Percentiles rank a stretch among this genome's conserved stretches.
These are phyloP conservation scores for Stemphylium vesicarium DNA, from an alignment of 2,329 filamentous ascomycete genomes.

Conservation along the genomic window DNA sequence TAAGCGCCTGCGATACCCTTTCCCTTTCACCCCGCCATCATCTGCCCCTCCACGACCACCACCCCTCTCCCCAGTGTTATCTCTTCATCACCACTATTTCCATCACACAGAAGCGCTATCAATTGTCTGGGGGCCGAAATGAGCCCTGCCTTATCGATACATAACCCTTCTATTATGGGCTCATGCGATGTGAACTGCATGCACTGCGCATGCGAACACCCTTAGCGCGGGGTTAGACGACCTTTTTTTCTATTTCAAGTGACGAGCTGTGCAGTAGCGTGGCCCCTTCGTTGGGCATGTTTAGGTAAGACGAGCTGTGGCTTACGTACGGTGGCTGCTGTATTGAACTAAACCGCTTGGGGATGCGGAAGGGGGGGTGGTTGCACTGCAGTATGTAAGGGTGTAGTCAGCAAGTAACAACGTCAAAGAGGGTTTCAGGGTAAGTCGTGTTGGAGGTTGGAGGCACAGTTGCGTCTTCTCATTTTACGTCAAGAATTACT, in stretches of 20 bases:
- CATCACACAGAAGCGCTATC: not conserved
- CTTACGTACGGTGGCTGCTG: constrained; percentile 2
- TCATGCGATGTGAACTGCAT: constrained; percentile 9
- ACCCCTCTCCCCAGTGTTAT: not conserved
- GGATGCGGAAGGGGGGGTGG: not conserved
- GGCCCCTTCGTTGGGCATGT: too few relatives aligned
- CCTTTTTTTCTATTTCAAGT: not conserved
- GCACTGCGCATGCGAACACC: constrained; percentile 18
- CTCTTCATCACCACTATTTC: too few relatives aligned
- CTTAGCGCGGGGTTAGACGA: constrained; percentile 2
- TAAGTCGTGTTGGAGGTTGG: too few relatives aligned
- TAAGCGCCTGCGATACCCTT: constrained; percentile 10
- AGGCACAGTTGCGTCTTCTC: too few relatives aligned
- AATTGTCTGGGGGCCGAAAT: not conserved
- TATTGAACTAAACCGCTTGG: constrained; percentile 5
- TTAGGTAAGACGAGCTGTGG: not conserved
- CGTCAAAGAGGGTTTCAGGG: too few relatives aligned
- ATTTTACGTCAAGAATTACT: too few relatives aligned
- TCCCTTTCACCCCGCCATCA: not conserved
- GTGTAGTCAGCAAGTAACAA: not conserved
- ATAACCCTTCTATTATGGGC: not conserved
- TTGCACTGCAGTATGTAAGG: not conserved
- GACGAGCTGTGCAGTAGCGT: not conserved
- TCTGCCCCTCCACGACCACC: not conserved
- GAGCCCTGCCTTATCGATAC: not conserved